Percentiles rank a stretch among this genome's conserved stretches.
These are phyloP conservation scores for Apiospora kogelbergensis DNA, from an alignment of 2,329 filamentous ascomycete species.

Conservation along the genomic window DNA sequence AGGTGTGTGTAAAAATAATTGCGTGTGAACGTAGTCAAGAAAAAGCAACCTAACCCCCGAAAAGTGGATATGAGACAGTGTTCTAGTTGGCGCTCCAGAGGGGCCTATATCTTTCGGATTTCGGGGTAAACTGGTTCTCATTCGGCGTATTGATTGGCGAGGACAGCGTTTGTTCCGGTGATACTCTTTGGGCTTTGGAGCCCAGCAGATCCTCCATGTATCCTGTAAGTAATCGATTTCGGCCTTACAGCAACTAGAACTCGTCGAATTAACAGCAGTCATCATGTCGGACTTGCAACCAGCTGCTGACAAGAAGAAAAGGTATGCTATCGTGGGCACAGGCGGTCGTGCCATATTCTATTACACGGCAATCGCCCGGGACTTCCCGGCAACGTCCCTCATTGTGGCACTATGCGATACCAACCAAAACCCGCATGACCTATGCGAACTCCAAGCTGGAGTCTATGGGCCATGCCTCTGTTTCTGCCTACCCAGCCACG, in stretches of 20 bases:
- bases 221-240: not conserved
- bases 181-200: not conserved
- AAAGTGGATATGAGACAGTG: no score
- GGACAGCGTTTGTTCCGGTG: not conserved
- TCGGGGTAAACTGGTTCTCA: not conserved
- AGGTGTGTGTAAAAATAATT: no score
- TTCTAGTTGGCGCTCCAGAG: no score
- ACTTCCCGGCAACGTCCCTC: conserved; percentile 49
- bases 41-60: no score
- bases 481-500: conserved; percentile 54
- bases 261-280: not conserved
- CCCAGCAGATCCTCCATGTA: not conserved
- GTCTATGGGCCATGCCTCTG: conserved; percentile 42
- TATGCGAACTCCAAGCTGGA: conserved; percentile 52
- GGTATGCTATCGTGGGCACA: conserved; percentile 58
- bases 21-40: no score
- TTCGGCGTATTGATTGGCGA: not conserved
- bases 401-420: conserved; percentile 60
- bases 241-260: no score
- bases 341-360: conserved; percentile 61
- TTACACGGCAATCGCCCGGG: conserved; percentile 56
- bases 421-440: conserved; percentile 58
- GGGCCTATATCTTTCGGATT: not conserved
- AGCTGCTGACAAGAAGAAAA: conserved; percentile 29
- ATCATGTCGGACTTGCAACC: not conserved